Conservation (phyloP, 371 early-diverging fungal species). For the Dipsacomyces acuminosporus region DNA sequence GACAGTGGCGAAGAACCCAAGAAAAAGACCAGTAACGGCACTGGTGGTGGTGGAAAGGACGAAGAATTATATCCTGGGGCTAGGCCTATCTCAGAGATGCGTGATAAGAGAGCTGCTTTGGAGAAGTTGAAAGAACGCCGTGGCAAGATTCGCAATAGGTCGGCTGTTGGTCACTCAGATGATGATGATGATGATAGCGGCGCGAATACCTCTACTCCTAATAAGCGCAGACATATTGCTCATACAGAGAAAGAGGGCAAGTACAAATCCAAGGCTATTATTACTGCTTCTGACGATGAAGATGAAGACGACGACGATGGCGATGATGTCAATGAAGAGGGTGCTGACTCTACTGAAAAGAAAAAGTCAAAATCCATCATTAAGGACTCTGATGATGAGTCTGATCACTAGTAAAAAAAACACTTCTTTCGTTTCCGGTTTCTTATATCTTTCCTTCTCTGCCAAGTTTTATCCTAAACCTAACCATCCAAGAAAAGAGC, state of each 20-base stretch:
- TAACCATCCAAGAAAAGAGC: too few species aligned
- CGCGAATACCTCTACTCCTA: neutral
- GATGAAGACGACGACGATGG: neutral
- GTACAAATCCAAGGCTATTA: conserved; percentile 25
- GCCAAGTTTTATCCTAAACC: too few species aligned
- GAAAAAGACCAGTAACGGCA: neutral
- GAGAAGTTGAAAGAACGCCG: neutral
- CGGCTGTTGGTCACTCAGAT: neutral
- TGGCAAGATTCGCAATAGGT: neutral
- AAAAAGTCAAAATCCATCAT: conserved; percentile 13
- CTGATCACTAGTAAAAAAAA: too few species aligned
- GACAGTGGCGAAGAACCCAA: neutral
- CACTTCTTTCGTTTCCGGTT: too few species aligned
- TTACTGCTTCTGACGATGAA: conserved; percentile 20
- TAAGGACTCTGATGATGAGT: conserved; percentile 20
- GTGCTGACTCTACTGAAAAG: neutral
- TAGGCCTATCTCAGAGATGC: neutral
- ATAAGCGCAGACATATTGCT: neutral
- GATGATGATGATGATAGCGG: conserved; percentile 1
- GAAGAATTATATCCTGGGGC: neutral
- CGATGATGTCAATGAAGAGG: neutral
- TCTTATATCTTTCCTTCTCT: too few species aligned
- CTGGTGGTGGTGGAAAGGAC: neutral
- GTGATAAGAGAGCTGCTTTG: too few species aligned
- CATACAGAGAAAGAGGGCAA: neutral